A percentile compares a stretch with the other conserved stretches of the same genome.
Evolutionary conservation across 2,329 filamentous ascomycete species (phyloP).

Genomic region (Aspergillus melleus): DNA sequence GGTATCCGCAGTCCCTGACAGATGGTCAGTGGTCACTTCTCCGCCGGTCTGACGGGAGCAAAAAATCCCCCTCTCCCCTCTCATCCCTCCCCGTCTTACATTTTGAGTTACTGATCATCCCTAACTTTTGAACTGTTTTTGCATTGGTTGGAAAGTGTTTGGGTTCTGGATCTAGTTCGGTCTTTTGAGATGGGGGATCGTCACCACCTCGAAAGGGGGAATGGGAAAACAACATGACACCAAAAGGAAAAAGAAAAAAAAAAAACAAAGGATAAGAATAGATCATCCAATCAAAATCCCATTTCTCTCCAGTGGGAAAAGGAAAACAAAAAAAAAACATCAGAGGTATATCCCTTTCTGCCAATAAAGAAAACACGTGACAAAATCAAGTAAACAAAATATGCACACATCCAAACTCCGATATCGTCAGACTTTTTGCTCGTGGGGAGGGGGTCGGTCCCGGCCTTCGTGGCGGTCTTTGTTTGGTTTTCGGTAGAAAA

Average conservation of each 20-base stretch:
- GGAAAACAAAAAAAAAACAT: not conserved
- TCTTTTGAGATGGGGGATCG: not conserved
- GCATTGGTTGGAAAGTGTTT: not conserved
- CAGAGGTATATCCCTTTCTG: not conserved
- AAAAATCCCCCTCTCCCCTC: too few species aligned
- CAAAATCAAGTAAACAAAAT: not conserved
- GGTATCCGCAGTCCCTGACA: too few species aligned
- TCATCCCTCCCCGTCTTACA: too few species aligned
- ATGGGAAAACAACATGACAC: not conserved
- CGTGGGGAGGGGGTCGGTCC: not conserved
- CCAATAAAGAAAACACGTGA: not conserved
- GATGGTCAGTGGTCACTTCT: too few species aligned
- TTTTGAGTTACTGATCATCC: not conserved
- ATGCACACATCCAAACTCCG: not conserved
- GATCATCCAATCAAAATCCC: not conserved
- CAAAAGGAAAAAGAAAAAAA: not conserved
- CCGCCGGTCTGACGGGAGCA: too few species aligned
- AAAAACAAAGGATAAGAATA: not conserved
- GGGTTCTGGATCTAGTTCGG: not conserved
- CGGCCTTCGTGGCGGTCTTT: not conserved
- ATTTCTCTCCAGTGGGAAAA: not conserved
- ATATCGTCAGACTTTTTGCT: not conserved
- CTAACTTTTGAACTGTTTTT: not conserved
- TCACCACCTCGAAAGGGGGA: not conserved
- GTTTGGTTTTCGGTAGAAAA: not conserved